Evolutionary conservation across 2,329 filamentous ascomycete genomes (phyloP), one percentile per base, ranked within the genome.

Genomic region (Akanthomyces lecanii): DNA sequence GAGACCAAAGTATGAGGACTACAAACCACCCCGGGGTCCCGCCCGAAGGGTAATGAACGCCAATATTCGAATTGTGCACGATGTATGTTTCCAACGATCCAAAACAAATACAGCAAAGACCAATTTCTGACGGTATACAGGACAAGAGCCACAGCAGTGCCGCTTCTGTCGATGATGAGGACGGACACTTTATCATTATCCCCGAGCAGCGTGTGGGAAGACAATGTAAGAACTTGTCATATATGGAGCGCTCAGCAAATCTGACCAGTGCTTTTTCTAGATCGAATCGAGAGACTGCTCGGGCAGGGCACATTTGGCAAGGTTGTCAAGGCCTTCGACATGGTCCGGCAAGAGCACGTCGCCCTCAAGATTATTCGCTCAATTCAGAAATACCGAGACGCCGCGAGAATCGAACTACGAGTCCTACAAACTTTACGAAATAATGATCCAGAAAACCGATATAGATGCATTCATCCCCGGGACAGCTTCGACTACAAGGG

Each of bases 111-210:
- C 5, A n/a, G 30, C 30, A 23, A 23, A 16, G 47, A 28, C 42
- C n/a, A 33, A 2, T 25, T 36, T 7, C 60, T 62, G 30, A 62
- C 60, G 18, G 10, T 16, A 8, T 23, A 18, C 44, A 62, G 60
- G 60, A 62, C 8, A 50, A 65, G 62, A 71, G 74, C 11, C 74
- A 76, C 47, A 77, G 76, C 62, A 80, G 79, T 65, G 77, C 85
- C 67, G 82, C 86, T 65, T 92, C 92, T 72, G 87, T 92, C 51
- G 92, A 97, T 70, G 92, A 96, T 67, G 91, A 96, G 57, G 92
- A 97, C 70, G 92, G 92, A 8, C 92, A 97, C 75, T 97, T 96
- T 72, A 90, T 96, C 68, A 91, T 97, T 25, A 85, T 88, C 2
- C 88, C 91, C 47, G 90, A 95, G 66, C 88, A 88, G 28, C 54